phyloP scores from a whole-genome alignment of 225 moss, liverwort and hornwort species.

The Pleurozium schreberi region DNA sequence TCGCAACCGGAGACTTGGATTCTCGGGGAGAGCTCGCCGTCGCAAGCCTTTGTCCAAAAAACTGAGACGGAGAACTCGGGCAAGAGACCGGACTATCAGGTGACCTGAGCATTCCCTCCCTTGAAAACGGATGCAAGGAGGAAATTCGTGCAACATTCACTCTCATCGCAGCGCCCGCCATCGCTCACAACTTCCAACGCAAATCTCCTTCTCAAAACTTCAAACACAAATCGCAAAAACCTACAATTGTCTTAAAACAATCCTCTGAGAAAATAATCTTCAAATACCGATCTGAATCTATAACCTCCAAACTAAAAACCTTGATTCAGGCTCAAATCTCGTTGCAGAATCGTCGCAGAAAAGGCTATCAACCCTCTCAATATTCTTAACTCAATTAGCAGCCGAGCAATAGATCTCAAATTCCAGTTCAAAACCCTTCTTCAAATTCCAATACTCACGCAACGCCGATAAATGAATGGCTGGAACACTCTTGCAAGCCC shows the following conservation, averaged over 20 bases:
- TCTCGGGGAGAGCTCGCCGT: background rate
- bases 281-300: background rate
- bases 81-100: constrained; percentile 1
- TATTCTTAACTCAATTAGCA: background rate
- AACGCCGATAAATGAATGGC: background rate
- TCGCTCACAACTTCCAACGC: background rate
- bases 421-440: background rate
- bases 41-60: background rate
- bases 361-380: background rate
- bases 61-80: constrained; percentile 4
- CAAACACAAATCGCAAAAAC: background rate
- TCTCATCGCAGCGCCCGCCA: constrained; percentile 14
- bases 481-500: too few relatives aligned
- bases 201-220: background rate
- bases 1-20: background rate
- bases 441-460: background rate
- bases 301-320: background rate
- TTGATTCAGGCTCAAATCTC: background rate
- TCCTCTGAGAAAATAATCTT: too few relatives aligned
- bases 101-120: constrained; percentile 3
- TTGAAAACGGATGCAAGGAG: background rate
- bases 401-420: background rate
- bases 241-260: background rate
- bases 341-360: background rate
- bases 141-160: constrained; percentile 2